Conservation (phyloP, 2,329 filamentous ascomycete genomes). For the Trichoderma sp. region DNA sequence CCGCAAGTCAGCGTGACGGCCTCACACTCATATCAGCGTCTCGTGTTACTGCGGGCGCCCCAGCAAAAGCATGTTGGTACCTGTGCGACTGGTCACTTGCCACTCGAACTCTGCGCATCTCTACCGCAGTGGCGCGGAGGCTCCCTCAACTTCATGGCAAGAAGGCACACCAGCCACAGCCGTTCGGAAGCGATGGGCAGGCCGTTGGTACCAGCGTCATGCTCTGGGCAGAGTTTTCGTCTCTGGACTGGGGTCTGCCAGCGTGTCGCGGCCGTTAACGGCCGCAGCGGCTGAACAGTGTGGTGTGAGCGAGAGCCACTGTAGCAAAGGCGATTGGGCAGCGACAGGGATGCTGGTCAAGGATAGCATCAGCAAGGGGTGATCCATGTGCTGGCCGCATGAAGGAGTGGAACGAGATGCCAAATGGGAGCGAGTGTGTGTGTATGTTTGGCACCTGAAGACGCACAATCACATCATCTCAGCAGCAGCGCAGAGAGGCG, state of each 20-base stretch:
- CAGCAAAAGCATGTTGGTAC: constrained; percentile 4
- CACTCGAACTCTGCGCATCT: constrained; percentile 11
- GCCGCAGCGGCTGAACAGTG: constrained; percentile 19
- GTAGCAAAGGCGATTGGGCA: constrained; percentile 13
- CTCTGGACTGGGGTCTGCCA: constrained; percentile 6
- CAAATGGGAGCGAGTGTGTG: neutral
- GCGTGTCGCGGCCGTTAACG: constrained; percentile 5
- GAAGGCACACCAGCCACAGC: constrained; percentile 17
- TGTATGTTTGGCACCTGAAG: neutral
- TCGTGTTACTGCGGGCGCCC: constrained; percentile 2
- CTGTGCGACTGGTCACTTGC: constrained; percentile 25
- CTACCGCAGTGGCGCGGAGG: constrained; percentile 12
- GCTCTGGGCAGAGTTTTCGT: constrained; percentile 22
- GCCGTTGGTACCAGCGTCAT: constrained; percentile 11
- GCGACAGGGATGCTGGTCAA: constrained; percentile 13
- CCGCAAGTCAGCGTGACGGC: constrained; percentile 7
- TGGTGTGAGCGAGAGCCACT: constrained; percentile 23
- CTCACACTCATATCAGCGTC: neutral
- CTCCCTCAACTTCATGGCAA: neutral
- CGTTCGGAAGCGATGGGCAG: neutral
- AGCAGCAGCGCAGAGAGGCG: neutral
- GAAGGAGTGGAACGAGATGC: neutral
- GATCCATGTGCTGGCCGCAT: constrained; percentile 18
- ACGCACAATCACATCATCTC: neutral
- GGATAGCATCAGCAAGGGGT: constrained; percentile 6